Base-by-base conservation (phyloP, 2,329 filamentous ascomycete species). In the Aspergillus latus region DNA sequence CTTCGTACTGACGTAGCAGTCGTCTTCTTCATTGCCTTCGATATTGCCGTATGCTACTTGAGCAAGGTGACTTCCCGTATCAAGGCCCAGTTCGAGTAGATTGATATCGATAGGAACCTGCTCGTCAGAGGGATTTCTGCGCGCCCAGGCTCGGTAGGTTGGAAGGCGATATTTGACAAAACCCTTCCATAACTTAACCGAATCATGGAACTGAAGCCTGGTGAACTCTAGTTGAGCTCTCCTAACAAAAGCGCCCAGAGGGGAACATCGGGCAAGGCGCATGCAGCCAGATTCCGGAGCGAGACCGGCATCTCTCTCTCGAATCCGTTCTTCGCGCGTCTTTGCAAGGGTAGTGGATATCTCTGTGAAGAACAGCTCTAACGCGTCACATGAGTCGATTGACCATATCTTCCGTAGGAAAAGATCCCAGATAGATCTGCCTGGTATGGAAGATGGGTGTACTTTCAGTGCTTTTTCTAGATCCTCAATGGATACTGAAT, bases 391-490 rank as follows among this genome's bases (percentile, higher is more conserved):
- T 16, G 88, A 93, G 68, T 92, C 86, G 62, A 97, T 84, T 13
- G 82, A 81, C 93, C 94, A 97, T 28, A 97, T 77, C 60, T 86
- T 88, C 54, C 84, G 83, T 10, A 97, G 81, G 55, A 97, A 90
- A 2, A 88, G 78, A 68, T 97, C 92, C 85, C 92, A 94, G n/a
- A 97, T 76, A n/a, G 84, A 88, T 47, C 89, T 83, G 2, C 91
- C 91, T 0, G 91, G 88, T 55, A 90, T 76, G 7, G 73, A 79
- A 1, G 82, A 83, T 11, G 74, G 65, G 59, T 76, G 78, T 34
- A 59, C 53, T 21, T 75, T 72, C 4, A 82, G 73, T 3, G 76
- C 72, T 60, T 76, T 67, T 63, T 83, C 77, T 50, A 84, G 76
- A 53, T 76, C 76, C 21, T 71, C 58, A 42, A 80, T 74, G n/a